These are phyloP conservation scores for Begonia masoniana DNA, from an alignment of 306 rosid genomes.

Conservation along the genomic window DNA sequence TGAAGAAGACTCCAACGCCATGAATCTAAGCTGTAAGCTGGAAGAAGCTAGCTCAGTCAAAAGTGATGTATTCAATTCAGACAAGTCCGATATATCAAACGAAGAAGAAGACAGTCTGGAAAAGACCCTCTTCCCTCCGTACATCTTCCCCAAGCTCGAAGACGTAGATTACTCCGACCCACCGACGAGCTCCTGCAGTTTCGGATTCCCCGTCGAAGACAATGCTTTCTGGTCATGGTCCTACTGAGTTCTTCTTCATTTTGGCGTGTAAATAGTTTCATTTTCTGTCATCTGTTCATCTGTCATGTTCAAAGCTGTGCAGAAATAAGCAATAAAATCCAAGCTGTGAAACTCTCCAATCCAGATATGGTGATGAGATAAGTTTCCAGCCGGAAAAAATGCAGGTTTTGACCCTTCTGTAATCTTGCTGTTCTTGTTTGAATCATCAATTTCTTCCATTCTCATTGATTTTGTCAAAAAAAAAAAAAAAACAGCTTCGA, in stretches of 20 bases:
- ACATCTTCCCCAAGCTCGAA: slow-evolving; percentile 57
- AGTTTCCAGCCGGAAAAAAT: too few relatives aligned
- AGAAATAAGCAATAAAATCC: too few relatives aligned
- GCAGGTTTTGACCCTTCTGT: too few relatives aligned
- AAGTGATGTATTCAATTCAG: slow-evolving; percentile 63
- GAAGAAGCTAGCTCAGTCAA: slow-evolving; percentile 55
- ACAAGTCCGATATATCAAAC: slow-evolving; percentile 60
- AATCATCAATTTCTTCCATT: too few relatives aligned
- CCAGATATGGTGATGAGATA: too few relatives aligned
- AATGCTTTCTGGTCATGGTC: slow-evolving; percentile 74
- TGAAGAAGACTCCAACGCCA: slow-evolving; percentile 40
- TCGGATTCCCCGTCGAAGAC: slow-evolving; percentile 60
- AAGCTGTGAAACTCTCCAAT: too few relatives aligned
- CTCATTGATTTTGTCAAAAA: too few relatives aligned
- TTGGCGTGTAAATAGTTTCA: not conserved
- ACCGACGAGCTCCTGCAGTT: slow-evolving; percentile 35
- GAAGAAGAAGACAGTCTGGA: slow-evolving; percentile 61
- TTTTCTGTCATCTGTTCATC: too few relatives aligned
- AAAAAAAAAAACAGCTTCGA: too few relatives aligned
- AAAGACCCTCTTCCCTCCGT: slow-evolving; percentile 31
- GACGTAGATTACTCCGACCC: slow-evolving; percentile 48
- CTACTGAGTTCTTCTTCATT: slow-evolving; percentile 11
- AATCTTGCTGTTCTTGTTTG: too few relatives aligned
- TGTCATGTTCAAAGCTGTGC: too few relatives aligned
- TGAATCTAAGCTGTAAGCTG: slow-evolving; percentile 27